Evolutionary conservation across 164 flowering plant genomes (phyloP), one percentile per base, ranked within the genome.

Genomic region (Houttuynia cordata): DNA sequence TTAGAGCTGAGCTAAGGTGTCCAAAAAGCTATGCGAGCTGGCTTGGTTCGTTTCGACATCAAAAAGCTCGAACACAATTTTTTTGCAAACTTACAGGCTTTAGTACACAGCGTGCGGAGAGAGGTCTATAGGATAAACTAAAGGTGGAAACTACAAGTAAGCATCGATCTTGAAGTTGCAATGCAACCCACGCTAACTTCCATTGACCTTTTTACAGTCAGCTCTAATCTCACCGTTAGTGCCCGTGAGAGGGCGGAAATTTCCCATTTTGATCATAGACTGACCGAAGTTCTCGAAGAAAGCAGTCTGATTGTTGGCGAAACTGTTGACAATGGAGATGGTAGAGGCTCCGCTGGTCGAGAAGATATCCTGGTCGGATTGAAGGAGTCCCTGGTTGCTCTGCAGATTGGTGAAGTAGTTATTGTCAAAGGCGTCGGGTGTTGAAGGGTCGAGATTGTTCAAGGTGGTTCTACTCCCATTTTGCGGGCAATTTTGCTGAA

Each of bases 221-320:
- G 12, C 1, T 6, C 73, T 24, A 17, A 70, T 62, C 67, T 66
- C 40, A 18, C 69, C 69, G 1, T 42, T 22, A 50, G n/a, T 49
- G 1, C 70, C 69, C 0, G 67, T 66, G 59, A 66, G 49, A 3
- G 73, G 67, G 58, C 73, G 54, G 25, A 66, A 57, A 21, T 62
- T 70, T 4, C 69, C 73, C 69, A 66, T 65, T 6, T 58, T 62
- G 7, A 66, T 58, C 70, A 66, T 66, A 5, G 73, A 66, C 42
- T 51, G 23, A 4, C 42, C 64, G 30, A 70, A 70, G 58, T 40
- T 66, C 13, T 61, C 17, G 24, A 66, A 62, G 64, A 66, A 70
- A 4, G 64, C 50, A 8, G 22, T 55, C 37, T 62, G 73, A 51
- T 63, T 49, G 22, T 25, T 41, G 55, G 25, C 49, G 51, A 62